Evolutionary conservation across 148 eudicot species (phyloP).

Genomic region (Euryodendron excelsum): DNA sequence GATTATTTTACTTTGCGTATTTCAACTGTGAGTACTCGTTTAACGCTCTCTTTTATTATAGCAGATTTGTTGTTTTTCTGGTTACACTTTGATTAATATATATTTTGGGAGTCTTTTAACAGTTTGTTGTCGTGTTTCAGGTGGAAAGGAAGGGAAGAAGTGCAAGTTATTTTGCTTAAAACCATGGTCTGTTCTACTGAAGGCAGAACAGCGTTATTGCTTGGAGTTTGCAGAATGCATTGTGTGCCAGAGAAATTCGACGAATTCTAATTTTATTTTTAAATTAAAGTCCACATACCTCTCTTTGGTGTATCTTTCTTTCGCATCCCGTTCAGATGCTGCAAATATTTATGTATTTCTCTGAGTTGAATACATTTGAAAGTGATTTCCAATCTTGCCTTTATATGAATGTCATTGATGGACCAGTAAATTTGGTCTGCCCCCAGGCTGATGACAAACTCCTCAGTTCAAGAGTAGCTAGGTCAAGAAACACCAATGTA

Average conservation of each 20-base stretch:
- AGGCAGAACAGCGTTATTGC: background rate
- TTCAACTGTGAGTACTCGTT: slow-evolving; percentile 10
- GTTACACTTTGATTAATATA: background rate
- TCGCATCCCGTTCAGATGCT: background rate
- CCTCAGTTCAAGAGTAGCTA: too few relatives aligned
- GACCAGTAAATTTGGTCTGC: too few relatives aligned
- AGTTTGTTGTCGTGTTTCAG: background rate
- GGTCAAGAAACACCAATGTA: too few relatives aligned
- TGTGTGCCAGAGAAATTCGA: background rate
- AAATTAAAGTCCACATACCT: background rate
- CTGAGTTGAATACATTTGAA: background rate
- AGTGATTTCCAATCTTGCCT: background rate
- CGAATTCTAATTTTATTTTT: background rate
- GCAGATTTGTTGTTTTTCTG: background rate
- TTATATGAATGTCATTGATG: background rate
- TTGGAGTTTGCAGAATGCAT: background rate
- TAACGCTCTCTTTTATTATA: background rate
- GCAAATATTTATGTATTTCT: background rate
- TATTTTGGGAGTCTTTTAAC: background rate
- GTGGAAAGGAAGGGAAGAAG: background rate
- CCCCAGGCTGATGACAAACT: too few relatives aligned
- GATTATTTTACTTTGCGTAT: background rate
- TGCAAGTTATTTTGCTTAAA: background rate
- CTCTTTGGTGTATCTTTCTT: background rate
- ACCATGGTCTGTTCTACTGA: background rate